Evolutionary conservation across 2,329 filamentous ascomycete genomes (phyloP).

Genomic region (Fusarium sp.): DNA sequence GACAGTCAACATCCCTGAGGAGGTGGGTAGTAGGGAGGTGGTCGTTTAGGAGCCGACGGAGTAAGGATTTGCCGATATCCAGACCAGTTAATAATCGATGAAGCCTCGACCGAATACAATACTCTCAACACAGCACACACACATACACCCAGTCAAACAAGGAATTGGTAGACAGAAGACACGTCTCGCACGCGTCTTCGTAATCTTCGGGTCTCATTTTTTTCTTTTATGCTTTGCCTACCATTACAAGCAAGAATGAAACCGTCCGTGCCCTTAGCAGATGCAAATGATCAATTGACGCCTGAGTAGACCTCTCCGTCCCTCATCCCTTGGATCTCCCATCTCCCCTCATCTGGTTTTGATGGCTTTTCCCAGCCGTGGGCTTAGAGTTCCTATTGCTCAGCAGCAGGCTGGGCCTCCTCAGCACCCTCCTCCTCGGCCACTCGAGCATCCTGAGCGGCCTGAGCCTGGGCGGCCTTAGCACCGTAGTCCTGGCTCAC

Average conservation of each 20-base stretch:
- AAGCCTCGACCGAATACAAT: background rate
- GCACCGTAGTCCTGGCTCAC: conserved; percentile 98
- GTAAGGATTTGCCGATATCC: background rate
- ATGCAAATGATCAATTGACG: conserved; percentile 56
- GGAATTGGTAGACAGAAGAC: conserved; percentile 40
- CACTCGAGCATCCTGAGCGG: conserved; percentile 67
- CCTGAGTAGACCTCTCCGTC: conserved; percentile 51
- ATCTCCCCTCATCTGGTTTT: conserved; percentile 40
- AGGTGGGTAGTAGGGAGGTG: background rate
- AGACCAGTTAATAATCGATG: background rate
- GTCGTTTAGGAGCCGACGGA: background rate
- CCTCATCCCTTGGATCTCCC: conserved; percentile 42
- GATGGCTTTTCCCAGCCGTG: conserved; percentile 36
- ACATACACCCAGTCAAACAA: background rate
- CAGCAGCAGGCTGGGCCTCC: conserved; percentile 57
- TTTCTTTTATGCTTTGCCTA: conserved; percentile 49
- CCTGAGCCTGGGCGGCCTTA: conserved; percentile 75
- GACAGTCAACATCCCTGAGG: background rate
- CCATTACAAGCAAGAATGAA: conserved; percentile 52
- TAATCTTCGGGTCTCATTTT: conserved; percentile 50
- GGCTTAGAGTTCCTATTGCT: conserved; percentile 50
- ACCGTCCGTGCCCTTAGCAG: conserved; percentile 51
- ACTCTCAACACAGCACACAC: background rate
- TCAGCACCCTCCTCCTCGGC: conserved; percentile 67
- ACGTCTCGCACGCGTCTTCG: conserved; percentile 41